Conservation (phyloP, 345 rosid genomes). For the Eucalyptus lansdowneana region DNA sequence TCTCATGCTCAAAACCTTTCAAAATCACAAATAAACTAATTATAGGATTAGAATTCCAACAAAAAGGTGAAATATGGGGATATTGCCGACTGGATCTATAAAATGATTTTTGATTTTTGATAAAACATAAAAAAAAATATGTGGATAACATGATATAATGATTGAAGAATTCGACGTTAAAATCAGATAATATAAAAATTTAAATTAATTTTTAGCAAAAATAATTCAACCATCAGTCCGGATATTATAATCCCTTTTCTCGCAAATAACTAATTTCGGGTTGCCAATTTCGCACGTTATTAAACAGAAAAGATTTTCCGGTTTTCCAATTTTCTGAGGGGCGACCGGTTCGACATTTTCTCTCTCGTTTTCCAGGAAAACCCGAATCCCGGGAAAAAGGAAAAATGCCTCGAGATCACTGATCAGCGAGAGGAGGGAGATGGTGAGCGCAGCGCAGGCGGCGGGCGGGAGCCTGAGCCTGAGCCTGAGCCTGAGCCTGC, state of each 20-base stretch:
- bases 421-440: not conserved
- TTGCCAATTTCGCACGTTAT: not conserved
- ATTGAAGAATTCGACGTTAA: not conserved
- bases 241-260: not conserved
- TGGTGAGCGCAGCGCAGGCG: not conserved
- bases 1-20: no score
- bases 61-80: not conserved
- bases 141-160: no score
- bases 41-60: not conserved
- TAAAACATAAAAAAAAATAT: no score
- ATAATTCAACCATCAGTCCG: not conserved
- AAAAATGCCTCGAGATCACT: not conserved
- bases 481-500: not conserved
- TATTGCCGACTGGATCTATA: not conserved
- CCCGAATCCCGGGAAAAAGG: not conserved
- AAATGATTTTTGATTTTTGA: not conserved
- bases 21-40: no score
- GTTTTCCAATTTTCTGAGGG: not conserved
- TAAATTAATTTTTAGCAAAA: not conserved
- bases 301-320: not conserved
- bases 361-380: not conserved
- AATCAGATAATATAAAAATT: not conserved
- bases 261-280: not conserved
- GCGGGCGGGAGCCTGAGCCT: conserved; percentile 33
- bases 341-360: not conserved